These are phyloP conservation scores for Scheffersomyces titani DNA, from an alignment of 1,139 yeast species.

Conservation along the genomic window DNA sequence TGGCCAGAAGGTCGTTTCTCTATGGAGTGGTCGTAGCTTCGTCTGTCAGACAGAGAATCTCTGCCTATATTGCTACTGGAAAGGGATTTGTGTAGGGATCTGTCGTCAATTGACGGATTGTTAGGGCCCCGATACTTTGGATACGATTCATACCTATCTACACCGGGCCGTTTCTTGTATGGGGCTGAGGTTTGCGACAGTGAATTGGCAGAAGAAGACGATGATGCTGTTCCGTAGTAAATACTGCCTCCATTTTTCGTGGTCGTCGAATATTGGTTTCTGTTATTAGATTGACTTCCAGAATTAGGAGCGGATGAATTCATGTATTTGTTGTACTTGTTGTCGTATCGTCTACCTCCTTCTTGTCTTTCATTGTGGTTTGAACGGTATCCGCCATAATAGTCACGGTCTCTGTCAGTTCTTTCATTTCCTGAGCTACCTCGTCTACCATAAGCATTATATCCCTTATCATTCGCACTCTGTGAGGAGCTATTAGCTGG, in stretches of 20 bases:
- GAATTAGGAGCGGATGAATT: background rate
- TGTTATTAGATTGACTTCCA: background rate
- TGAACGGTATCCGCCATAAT: conserved; percentile 15
- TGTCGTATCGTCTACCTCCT: conserved; percentile 8
- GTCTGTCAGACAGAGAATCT: background rate
- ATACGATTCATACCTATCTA: conserved; percentile 14
- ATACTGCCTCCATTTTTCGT: conserved; percentile 5
- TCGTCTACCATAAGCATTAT: background rate
- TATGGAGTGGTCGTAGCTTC: background rate
- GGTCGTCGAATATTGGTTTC: background rate
- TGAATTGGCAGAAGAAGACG: conserved; percentile 1
- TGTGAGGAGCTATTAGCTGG: conserved; percentile 1
- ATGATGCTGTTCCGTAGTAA: conserved; percentile 9
- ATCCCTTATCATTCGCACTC: background rate
- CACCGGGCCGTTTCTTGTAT: conserved; percentile 9
- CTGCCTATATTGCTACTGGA: background rate
- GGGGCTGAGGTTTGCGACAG: background rate
- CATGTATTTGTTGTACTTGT: conserved; percentile 15
- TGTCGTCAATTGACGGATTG: background rate
- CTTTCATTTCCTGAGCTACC: background rate
- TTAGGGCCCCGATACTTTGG: background rate
- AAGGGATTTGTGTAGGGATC: background rate
- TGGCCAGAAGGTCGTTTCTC: background rate
- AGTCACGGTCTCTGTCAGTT: conserved; percentile 13
- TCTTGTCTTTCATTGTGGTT: background rate